Evolutionary conservation across 2,329 filamentous ascomycete genomes (phyloP).

Genomic region (Microthyrium microscopicum): DNA sequence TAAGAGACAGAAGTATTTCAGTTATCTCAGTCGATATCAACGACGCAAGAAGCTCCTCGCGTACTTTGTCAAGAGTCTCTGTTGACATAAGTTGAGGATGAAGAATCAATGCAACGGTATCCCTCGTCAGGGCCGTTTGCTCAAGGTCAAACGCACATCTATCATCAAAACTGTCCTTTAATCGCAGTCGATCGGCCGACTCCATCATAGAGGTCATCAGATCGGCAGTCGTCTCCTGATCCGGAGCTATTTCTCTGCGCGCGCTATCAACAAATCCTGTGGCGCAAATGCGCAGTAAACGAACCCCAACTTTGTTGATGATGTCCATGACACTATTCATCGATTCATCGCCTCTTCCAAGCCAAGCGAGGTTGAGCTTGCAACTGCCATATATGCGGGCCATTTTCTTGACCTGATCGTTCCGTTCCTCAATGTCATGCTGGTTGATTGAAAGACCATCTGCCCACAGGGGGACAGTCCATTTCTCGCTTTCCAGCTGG

Average conservation of each 20-base stretch:
- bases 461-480: conserved; percentile 10
- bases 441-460: conserved; percentile 18
- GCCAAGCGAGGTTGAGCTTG: conserved; percentile 17
- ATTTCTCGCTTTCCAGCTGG: neutral
- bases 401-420: conserved; percentile 13
- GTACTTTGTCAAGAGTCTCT: too few relatives aligned
- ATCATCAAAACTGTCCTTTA: conserved; percentile 17
- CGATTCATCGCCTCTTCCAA: conserved; percentile 16
- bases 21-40: too few relatives aligned
- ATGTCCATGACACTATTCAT: conserved; percentile 18
- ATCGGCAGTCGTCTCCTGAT: too few relatives aligned
- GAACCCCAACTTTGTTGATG: conserved; percentile 17
- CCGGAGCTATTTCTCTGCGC: too few relatives aligned
- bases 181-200: conserved; percentile 12
- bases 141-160: too few relatives aligned
- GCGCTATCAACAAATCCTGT: too few relatives aligned
- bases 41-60: too few relatives aligned
- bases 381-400: conserved; percentile 14
- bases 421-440: conserved; percentile 11
- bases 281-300: conserved; percentile 18
- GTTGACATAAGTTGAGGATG: too few relatives aligned
- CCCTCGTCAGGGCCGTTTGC: too few relatives aligned
- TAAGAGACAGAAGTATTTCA: too few relatives aligned
- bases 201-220: conserved; percentile 17
- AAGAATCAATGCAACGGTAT: too few relatives aligned